Base-by-base conservation (phyloP, 345 rosid genomes). In the Capsella bursapastoris region DNA sequence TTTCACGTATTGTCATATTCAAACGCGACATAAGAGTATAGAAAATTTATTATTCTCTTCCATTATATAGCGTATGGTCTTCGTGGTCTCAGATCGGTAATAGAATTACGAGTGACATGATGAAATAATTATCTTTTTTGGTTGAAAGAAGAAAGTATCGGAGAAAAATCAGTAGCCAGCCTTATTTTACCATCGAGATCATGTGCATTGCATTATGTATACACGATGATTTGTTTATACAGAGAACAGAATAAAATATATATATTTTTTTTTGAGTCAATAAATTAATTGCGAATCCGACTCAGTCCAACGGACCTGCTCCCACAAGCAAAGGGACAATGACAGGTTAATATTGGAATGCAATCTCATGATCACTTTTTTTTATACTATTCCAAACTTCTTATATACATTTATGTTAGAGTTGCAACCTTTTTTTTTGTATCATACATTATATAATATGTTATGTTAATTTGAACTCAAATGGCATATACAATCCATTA, bases 121-220 rank as follows among this genome's bases (percentile, higher is more conserved):
- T 57, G 38, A 58, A 18, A 8, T 1, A 28, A 3, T 37, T 37
- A 7, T 35, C 2, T 34, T 35, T 7, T 37, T 37, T 37, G 10
- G 3, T 38, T 8, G 10, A 38, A 37, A 37, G 10, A 37, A 37
- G 10, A 38, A 38, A 38, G 41, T 38, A 40, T 13, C n/a, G 66
- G 77, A 65, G 31, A 77, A 11, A 50, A 40, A 69, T 63, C 70
- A 49, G 75, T 71, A 74, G 66, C 57, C 64, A 40, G 49, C 64
- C 75, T 73, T 79, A 35, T 65, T 75, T 75, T 44, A 79, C 80
- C 82, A 49, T 68, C 75, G 62, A 68, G 74, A 82, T 81, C 81
- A 59, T 66, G 80, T 50, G 77, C 67, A 68, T 66, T 65, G 69
- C 59, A 71, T 57, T 57, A 45, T 27, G 59, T 56, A 70, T 57